phyloP scores from a whole-genome alignment of 1,284 basidiomycete genomes.

The Leccinum fallax region DNA sequence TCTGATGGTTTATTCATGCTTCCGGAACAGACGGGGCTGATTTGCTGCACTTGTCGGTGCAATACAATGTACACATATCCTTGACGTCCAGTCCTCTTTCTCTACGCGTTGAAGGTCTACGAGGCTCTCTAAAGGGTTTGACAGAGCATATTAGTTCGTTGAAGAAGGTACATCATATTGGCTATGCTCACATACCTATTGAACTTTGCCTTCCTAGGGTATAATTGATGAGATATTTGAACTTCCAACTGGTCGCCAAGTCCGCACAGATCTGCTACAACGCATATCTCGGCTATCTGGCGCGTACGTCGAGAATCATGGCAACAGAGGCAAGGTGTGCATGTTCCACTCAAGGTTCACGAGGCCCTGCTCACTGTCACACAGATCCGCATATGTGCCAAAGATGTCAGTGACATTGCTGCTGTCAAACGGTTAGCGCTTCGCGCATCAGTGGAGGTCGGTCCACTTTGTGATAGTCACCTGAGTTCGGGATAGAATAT shows the following conservation, averaged over 20 bases:
- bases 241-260: slow-evolving; percentile 46
- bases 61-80: slow-evolving; percentile 62
- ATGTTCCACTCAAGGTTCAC: not conserved
- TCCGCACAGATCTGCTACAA: slow-evolving; percentile 52
- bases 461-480: slow-evolving; percentile 14
- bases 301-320: slow-evolving; percentile 59
- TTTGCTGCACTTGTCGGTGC: slow-evolving; percentile 56
- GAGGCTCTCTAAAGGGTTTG: slow-evolving; percentile 48
- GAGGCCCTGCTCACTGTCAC: slow-evolving; percentile 4
- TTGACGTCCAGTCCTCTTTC: slow-evolving; percentile 57
- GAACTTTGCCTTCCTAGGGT: slow-evolving; percentile 38
- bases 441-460: slow-evolving; percentile 55
- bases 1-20: slow-evolving; percentile 6
- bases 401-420: slow-evolving; percentile 41
- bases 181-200: not conserved
- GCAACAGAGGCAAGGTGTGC: slow-evolving; percentile 47
- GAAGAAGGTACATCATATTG: slow-evolving; percentile 45
- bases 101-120: slow-evolving; percentile 60
- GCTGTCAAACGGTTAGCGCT: slow-evolving; percentile 55
- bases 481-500: not conserved
- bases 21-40: slow-evolving; percentile 60
- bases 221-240: slow-evolving; percentile 52
- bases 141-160: slow-evolving; percentile 46
- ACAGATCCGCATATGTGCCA: slow-evolving; percentile 60
- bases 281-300: slow-evolving; percentile 67